A percentile compares a stretch with the other conserved stretches of the same genome.
Evolutionary conservation across 441 rosid genomes (phyloP).

Genomic region (Eutrema salsugineum): DNA sequence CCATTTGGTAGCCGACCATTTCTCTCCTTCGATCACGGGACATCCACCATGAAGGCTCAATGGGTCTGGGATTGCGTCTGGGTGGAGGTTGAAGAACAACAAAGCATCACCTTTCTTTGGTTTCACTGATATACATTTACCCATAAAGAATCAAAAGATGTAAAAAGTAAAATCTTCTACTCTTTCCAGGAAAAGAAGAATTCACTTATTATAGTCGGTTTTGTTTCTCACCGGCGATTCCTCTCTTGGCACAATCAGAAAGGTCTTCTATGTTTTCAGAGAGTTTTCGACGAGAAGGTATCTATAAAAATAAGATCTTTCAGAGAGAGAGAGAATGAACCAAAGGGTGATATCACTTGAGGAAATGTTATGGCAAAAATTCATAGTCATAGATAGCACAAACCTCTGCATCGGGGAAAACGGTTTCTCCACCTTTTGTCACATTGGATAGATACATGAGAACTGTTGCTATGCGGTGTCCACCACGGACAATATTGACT

Average conservation of each 20-base stretch:
- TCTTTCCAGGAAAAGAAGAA: background rate
- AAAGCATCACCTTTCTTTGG: constrained; percentile 84
- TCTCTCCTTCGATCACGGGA: constrained; percentile 88
- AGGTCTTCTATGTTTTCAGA: constrained; percentile 43
- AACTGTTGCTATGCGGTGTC: constrained; percentile 82
- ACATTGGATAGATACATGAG: constrained; percentile 84
- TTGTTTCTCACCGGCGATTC: constrained; percentile 54
- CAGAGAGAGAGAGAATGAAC: background rate
- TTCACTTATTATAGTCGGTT: background rate
- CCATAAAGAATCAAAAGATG: background rate
- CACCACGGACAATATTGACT: constrained; percentile 83
- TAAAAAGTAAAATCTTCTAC: background rate
- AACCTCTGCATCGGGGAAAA: constrained; percentile 82
- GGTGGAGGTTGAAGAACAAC: constrained; percentile 75
- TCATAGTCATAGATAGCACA: constrained; percentile 19
- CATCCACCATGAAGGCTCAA: constrained; percentile 79
- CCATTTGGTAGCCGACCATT: constrained; percentile 97
- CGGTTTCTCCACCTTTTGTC: constrained; percentile 83
- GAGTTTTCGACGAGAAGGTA: constrained; percentile 48
- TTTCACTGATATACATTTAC: constrained; percentile 45
- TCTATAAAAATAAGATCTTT: constrained; percentile 34
- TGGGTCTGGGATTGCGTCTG: constrained; percentile 65
- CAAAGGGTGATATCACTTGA: background rate
- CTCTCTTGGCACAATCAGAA: constrained; percentile 85
- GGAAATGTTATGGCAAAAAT: background rate